phyloP scores from a whole-genome alignment of 2,329 filamentous ascomycete species.

The Scedosporium aurantiacum region DNA sequence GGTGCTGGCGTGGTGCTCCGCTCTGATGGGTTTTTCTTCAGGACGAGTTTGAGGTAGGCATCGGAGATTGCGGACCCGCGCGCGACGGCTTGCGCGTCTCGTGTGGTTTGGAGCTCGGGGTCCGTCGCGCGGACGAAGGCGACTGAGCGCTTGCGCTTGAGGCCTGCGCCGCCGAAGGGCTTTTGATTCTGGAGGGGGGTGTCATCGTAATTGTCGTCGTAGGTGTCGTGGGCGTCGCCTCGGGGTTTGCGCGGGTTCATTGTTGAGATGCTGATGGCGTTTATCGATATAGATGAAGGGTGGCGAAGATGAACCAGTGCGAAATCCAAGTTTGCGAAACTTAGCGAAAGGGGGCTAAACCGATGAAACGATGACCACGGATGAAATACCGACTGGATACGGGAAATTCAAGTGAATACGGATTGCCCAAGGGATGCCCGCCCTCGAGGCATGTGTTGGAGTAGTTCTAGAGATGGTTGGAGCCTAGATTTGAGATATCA shows the following conservation, averaged over 20 bases:
- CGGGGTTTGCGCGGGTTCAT: not conserved
- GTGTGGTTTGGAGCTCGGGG: conserved; percentile 14
- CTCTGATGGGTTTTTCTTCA: conserved; percentile 26
- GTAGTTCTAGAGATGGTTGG: no score
- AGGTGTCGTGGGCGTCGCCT: not conserved
- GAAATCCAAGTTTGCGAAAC: no score
- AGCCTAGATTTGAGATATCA: no score
- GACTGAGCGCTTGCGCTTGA: conserved; percentile 38
- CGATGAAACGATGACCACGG: no score
- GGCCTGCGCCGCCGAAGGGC: conserved; percentile 46
- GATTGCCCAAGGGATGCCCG: no score
- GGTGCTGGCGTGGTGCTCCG: not conserved
- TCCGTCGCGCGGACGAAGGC: conserved; percentile 46
- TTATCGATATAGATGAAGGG: no score
- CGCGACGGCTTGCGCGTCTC: not conserved
- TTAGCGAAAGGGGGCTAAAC: no score
- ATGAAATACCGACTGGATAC: no score
- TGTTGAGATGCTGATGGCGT: no score
- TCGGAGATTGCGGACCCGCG: conserved; percentile 24
- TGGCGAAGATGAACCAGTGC: no score
- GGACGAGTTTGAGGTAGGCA: conserved; percentile 56
- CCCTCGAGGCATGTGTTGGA: no score
- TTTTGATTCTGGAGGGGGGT: conserved; percentile 41
- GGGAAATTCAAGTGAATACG: no score
- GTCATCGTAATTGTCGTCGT: conserved; percentile 29